A percentile compares a stretch with the other conserved stretches of the same genome.
These are phyloP conservation scores for Penicillium italicum DNA, from an alignment of 2,329 filamentous ascomycete genomes.

Conservation along the genomic window DNA sequence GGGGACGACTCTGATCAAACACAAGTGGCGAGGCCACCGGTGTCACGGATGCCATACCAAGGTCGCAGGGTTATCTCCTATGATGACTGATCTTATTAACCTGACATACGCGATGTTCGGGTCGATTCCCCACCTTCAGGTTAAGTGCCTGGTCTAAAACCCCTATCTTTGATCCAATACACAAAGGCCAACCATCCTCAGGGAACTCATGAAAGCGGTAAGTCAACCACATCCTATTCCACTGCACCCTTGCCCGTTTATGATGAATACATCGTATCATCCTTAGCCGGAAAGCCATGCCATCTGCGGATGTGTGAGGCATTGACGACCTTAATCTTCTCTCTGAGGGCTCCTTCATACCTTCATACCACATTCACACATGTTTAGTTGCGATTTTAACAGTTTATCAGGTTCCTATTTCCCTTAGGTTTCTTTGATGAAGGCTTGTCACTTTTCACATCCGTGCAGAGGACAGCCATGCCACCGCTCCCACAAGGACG, in stretches of 20 bases:
- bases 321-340: conserved; percentile 47
- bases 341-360: conserved; percentile 32
- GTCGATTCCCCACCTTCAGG: background rate
- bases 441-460: background rate
- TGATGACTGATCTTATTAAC: conserved; percentile 29
- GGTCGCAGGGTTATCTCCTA: conserved; percentile 38
- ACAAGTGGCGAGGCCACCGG: background rate
- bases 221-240: conserved; percentile 10
- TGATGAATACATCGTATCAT: conserved; percentile 91
- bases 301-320: conserved; percentile 40
- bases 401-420: background rate
- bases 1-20: conserved; percentile 15
- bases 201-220: background rate
- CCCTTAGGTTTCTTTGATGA: background rate
- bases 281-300: conserved; percentile 76
- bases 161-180: background rate
- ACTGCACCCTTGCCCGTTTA: conserved; percentile 31
- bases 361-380: background rate
- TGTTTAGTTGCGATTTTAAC: background rate
- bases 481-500: background rate
- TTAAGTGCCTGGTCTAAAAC: background rate
- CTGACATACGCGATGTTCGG: background rate
- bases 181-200: too few species aligned
- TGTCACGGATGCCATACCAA: conserved; percentile 15
- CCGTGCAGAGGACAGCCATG: background rate